Conservation (phyloP, 106 monocot species). For the Iris macrosiphon region DNA sequence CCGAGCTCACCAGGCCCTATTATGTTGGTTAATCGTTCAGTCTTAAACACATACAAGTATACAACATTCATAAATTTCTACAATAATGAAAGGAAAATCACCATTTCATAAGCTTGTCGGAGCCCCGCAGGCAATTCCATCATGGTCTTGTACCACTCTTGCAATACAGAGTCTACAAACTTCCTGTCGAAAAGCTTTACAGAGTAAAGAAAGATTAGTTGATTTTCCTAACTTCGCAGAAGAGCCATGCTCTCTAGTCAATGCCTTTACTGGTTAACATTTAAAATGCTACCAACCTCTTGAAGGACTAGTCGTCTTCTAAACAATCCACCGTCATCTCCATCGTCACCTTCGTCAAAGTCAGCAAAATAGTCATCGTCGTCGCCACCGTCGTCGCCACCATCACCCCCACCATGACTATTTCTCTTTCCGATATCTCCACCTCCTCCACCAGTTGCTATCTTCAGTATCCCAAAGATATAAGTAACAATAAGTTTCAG, state of each 20-base stretch:
- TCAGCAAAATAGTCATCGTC: slow-evolving; percentile 99
- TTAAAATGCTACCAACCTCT: slow-evolving; percentile 52
- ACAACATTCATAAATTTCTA: not conserved
- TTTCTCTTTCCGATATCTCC: slow-evolving; percentile 98
- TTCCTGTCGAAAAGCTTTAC: slow-evolving; percentile 82
- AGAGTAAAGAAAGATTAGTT: not conserved
- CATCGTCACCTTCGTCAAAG: slow-evolving; percentile 97
- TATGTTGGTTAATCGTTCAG: slow-evolving; percentile 7
- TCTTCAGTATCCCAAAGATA: slow-evolving; percentile 31
- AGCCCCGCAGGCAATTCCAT: slow-evolving; percentile 82
- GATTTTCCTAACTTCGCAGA: not conserved
- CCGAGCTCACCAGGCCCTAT: slow-evolving; percentile 90
- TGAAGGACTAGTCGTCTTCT: slow-evolving; percentile 72
- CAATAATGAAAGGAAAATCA: not conserved
- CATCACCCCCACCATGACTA: slow-evolving; percentile 96
- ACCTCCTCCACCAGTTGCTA: slow-evolving; percentile 85
- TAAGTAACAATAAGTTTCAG: not conserved
- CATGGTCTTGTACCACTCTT: slow-evolving; percentile 96
- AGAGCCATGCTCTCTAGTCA: not conserved
- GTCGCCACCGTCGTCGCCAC: slow-evolving; percentile 97
- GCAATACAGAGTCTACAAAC: slow-evolving; percentile 93
- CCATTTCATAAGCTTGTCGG: slow-evolving; percentile 95
- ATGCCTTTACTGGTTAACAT: not conserved
- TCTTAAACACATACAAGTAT: not conserved
- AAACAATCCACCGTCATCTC: slow-evolving; percentile 83